Conservation (phyloP, 495 filamentous ascomycete genomes). For the Penicillium odoratum region DNA sequence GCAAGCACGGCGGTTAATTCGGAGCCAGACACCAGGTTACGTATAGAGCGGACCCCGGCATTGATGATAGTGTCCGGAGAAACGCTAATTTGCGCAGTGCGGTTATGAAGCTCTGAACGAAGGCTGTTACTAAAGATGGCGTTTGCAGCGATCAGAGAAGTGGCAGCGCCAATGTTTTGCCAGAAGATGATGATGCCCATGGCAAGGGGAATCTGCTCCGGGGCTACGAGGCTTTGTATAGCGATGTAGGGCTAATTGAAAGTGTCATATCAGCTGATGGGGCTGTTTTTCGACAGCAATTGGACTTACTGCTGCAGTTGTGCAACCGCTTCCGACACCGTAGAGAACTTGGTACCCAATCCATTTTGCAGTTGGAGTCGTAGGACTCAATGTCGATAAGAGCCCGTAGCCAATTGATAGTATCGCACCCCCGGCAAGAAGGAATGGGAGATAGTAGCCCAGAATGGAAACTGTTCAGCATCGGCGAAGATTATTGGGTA, state of each 20-base stretch:
- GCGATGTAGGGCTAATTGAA: conserved; percentile 52
- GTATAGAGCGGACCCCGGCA: conserved; percentile 55
- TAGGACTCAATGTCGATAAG: conserved; percentile 53
- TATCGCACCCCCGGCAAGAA: conserved; percentile 53
- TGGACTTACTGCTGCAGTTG: conserved; percentile 24
- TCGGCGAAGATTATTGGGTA: not conserved
- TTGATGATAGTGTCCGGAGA: conserved; percentile 38
- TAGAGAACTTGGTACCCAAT: conserved; percentile 69
- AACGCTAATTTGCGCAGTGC: conserved; percentile 44
- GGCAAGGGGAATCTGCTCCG: conserved; percentile 59
- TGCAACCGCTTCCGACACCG: conserved; percentile 48
- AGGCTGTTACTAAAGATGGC: conserved; percentile 69
- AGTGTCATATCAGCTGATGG: conserved; percentile 15
- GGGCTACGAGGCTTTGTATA: conserved; percentile 59
- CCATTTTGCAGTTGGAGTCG: conserved; percentile 53
- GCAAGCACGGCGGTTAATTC: conserved; percentile 50
- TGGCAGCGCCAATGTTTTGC: conserved; percentile 61
- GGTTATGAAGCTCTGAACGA: conserved; percentile 44
- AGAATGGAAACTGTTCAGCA: not conserved
- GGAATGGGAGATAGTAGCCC: conserved; percentile 67
- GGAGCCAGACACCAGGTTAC: conserved; percentile 35
- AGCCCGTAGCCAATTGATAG: conserved; percentile 64
- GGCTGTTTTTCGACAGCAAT: not conserved
- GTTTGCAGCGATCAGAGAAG: conserved; percentile 66
- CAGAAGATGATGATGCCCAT: conserved; percentile 60